Evolutionary conservation across 2,329 filamentous ascomycete genomes (phyloP).

Genomic region (Corynespora cassiicola): DNA sequence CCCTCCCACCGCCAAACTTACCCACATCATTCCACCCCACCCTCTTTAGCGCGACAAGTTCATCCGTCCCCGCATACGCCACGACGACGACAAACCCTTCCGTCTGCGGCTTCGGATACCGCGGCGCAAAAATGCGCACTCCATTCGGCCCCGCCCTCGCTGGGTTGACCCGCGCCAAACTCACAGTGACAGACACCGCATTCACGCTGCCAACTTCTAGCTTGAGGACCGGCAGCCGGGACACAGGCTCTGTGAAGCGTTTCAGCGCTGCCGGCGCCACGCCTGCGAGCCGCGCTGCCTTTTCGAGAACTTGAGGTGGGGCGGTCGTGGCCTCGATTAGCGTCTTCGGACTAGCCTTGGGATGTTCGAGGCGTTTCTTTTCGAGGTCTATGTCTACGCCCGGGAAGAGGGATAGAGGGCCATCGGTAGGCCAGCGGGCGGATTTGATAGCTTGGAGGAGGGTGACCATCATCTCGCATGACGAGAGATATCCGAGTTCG

Average conservation of each 20-base stretch:
- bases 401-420: slow-evolving; percentile 79
- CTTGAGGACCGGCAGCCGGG: slow-evolving; percentile 72
- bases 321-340: slow-evolving; percentile 48
- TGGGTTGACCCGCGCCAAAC: slow-evolving; percentile 71
- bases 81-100: slow-evolving; percentile 92
- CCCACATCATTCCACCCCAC: slow-evolving; percentile 70
- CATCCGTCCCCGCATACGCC: slow-evolving; percentile 70
- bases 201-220: slow-evolving; percentile 68
- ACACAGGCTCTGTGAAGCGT: slow-evolving; percentile 65
- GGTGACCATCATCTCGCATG: slow-evolving; percentile 80
- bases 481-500: slow-evolving; percentile 82
- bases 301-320: slow-evolving; percentile 34
- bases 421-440: slow-evolving; percentile 87
- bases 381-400: slow-evolving; percentile 63
- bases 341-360: slow-evolving; percentile 37
- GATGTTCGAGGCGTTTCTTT: slow-evolving; percentile 50
- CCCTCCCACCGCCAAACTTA: slow-evolving; percentile 5
- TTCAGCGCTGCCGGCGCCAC: slow-evolving; percentile 54
- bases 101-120: slow-evolving; percentile 91
- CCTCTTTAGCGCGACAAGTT: slow-evolving; percentile 85
- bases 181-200: slow-evolving; percentile 67
- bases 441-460: slow-evolving; percentile 92
- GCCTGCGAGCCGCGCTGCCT: slow-evolving; percentile 55
- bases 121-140: slow-evolving; percentile 81
- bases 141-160: slow-evolving; percentile 51